phyloP scores from a whole-genome alignment of 345 rosid genomes.

The Eucalyptus dawsonii region DNA sequence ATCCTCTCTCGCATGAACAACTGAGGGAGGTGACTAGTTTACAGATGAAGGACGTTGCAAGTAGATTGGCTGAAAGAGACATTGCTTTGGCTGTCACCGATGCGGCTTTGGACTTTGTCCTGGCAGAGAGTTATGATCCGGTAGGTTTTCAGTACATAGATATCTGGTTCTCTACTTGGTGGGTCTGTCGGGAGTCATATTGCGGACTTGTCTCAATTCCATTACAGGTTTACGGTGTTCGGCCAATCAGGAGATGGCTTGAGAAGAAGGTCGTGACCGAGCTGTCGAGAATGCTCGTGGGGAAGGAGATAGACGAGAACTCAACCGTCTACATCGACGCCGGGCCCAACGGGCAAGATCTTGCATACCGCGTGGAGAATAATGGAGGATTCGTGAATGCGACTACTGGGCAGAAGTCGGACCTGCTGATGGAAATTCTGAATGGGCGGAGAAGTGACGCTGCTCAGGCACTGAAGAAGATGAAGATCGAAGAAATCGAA shows the following conservation, averaged over 20 bases:
- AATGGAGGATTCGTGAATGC: conserved; percentile 80
- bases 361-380: conserved; percentile 49
- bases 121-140: conserved; percentile 69
- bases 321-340: conserved; percentile 68
- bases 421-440: conserved; percentile 46
- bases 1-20: conserved; percentile 87
- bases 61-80: conserved; percentile 77
- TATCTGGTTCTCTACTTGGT: background rate
- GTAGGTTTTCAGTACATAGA: conserved; percentile 18
- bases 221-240: conserved; percentile 74
- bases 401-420: conserved; percentile 51
- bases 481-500: conserved; percentile 82
- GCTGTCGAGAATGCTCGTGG: conserved; percentile 67
- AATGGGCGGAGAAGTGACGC: conserved; percentile 40
- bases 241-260: conserved; percentile 92
- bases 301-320: conserved; percentile 85
- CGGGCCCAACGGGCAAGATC: conserved; percentile 12
- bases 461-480: conserved; percentile 61
- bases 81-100: conserved; percentile 76
- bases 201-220: background rate
- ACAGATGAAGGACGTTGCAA: conserved; percentile 82
- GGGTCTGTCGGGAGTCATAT: background rate
- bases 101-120: conserved; percentile 58
- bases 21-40: conserved; percentile 61
- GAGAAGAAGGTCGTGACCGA: conserved; percentile 84